Evolutionary conservation across 129 eudicot genomes (phyloP).

Genomic region (Erigeron canadensis): DNA sequence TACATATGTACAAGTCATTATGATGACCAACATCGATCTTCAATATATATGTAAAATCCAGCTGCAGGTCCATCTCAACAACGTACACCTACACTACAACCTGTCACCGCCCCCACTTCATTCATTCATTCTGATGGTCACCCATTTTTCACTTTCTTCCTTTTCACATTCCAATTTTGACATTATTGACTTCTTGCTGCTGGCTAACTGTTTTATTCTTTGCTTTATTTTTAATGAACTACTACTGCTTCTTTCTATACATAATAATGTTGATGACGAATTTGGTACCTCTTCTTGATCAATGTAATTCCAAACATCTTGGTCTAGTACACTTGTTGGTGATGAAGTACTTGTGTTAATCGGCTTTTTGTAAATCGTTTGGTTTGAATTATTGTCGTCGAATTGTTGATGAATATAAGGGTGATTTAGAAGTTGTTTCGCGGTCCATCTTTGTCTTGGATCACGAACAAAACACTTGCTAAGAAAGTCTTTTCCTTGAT

Average conservation of each 20-base stretch:
- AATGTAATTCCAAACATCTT: conserved; percentile 52
- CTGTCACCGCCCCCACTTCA: conserved; percentile 33
- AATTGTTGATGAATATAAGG: conserved; percentile 42
- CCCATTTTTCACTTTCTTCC: conserved; percentile 51
- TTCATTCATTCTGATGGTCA: conserved; percentile 44
- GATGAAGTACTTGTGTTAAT: conserved; percentile 39
- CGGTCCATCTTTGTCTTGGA: conserved; percentile 64
- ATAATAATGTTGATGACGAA: conserved; percentile 1
- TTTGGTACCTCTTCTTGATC: conserved; percentile 26
- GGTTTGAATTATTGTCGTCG: neutral
- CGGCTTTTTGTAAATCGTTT: conserved; percentile 18
- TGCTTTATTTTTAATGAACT: conserved; percentile 18
- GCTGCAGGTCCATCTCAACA: conserved; percentile 27
- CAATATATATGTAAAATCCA: conserved; percentile 15
- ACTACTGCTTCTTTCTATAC: neutral
- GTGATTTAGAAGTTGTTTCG: conserved; percentile 55
- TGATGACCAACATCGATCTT: neutral
- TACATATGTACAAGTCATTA: neutral
- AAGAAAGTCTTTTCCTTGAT: conserved; percentile 57
- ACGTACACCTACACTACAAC: conserved; percentile 34
- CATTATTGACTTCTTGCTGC: conserved; percentile 32
- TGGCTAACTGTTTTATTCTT: conserved; percentile 41
- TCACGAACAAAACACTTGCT: conserved; percentile 51
- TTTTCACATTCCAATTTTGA: conserved; percentile 42
- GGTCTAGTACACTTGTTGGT: conserved; percentile 77